These are phyloP conservation scores for Boletus vinaceobasis DNA, from an alignment of 768 basidiomycete genomes.

Conservation along the genomic window DNA sequence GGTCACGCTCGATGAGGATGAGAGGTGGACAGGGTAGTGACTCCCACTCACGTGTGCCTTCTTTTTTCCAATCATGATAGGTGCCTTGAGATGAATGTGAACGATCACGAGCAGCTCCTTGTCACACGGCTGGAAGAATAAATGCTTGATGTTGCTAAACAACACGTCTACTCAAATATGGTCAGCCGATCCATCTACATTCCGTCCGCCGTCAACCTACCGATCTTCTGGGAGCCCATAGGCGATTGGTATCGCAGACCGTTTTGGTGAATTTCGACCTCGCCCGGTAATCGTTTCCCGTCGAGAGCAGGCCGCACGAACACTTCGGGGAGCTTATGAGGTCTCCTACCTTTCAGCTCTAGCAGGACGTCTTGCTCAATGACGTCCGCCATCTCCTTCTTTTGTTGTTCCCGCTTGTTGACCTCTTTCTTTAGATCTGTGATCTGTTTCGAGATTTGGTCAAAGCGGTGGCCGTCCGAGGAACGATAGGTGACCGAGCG, in stretches of 20 bases:
- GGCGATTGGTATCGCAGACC: constrained; percentile 91
- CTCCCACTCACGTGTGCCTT: constrained; percentile 75
- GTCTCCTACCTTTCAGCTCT: constrained; percentile 86
- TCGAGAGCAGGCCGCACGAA: constrained; percentile 93
- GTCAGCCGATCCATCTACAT: constrained; percentile 1
- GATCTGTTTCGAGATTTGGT: constrained; percentile 85
- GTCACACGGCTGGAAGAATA: constrained; percentile 99
- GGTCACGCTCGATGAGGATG: constrained; percentile 1
- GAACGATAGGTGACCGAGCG: constrained; percentile 94
- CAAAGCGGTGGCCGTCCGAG: constrained; percentile 83
- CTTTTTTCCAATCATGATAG: constrained; percentile 99
- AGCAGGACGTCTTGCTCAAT: constrained; percentile 89
- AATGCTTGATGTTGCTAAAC: constrained; percentile 96
- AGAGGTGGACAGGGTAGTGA: background rate
- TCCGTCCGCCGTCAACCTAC: constrained; percentile 40
- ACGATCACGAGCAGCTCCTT: constrained; percentile 92
- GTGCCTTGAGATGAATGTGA: constrained; percentile 89
- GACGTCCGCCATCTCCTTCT: constrained; percentile 98
- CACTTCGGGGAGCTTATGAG: constrained; percentile 84
- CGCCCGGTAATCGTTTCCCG: constrained; percentile 93
- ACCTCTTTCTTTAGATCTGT: constrained; percentile 95
- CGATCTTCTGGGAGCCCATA: constrained; percentile 85
- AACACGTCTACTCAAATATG: constrained; percentile 62
- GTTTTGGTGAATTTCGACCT: constrained; percentile 97
- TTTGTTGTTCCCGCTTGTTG: constrained; percentile 95